Conservation (phyloP, 2,329 filamentous ascomycete genomes). For the Pseudocercospora cruenta region DNA sequence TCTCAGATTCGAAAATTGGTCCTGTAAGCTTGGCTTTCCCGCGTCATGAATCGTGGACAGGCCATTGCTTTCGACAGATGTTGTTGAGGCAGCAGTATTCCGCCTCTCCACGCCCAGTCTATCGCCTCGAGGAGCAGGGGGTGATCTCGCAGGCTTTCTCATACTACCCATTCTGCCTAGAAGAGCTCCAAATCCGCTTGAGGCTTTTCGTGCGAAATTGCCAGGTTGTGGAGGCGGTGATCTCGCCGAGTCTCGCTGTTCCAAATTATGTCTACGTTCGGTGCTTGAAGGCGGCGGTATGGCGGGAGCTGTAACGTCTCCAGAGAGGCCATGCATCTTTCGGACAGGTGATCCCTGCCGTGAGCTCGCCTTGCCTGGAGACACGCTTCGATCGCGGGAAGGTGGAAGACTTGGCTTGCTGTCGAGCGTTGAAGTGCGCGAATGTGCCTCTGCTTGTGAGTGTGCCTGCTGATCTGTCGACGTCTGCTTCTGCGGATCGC, state of each 20-base stretch:
- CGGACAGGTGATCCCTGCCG: constrained; percentile 27
- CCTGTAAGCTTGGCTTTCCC: constrained; percentile 47
- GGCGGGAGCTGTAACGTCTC: constrained; percentile 63
- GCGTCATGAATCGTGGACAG: constrained; percentile 34
- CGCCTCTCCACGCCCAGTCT: constrained; percentile 30
- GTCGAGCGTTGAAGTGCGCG: constrained; percentile 17
- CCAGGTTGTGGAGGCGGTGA: constrained; percentile 48
- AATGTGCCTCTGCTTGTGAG: constrained; percentile 8
- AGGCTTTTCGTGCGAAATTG: constrained; percentile 66
- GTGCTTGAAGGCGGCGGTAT: constrained; percentile 42
- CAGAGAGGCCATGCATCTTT: constrained; percentile 69
- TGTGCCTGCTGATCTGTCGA: constrained; percentile 2
- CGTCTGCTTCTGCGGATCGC: constrained; percentile 5
- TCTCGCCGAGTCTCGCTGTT: constrained; percentile 25
- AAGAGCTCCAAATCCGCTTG: constrained; percentile 85
- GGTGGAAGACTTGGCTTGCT: constrained; percentile 13
- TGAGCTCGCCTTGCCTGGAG: constrained; percentile 31
- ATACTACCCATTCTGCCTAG: constrained; percentile 64
- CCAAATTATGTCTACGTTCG: constrained; percentile 31
- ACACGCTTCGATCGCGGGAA: constrained; percentile 26
- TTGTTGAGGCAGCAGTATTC: constrained; percentile 31
- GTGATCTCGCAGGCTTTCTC: constrained; percentile 60
- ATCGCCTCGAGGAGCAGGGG: constrained; percentile 36
- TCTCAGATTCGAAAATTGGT: constrained; percentile 51
- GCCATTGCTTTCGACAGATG: constrained; percentile 26